These are phyloP conservation scores for Amanita muscaria DNA, from an alignment of 768 basidiomycete species.

Conservation along the genomic window DNA sequence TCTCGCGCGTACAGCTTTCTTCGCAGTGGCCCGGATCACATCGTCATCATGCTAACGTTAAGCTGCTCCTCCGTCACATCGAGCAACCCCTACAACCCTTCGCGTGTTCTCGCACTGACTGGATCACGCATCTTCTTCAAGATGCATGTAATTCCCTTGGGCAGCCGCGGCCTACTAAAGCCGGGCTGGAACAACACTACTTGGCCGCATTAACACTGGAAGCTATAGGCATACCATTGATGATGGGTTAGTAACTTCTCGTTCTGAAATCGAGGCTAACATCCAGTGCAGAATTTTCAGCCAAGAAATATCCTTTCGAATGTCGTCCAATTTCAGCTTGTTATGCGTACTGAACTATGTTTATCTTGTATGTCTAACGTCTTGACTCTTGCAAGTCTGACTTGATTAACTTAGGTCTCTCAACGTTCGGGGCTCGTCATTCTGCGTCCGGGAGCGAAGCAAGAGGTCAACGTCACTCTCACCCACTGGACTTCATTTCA, in stretches of 20 bases:
- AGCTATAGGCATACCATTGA: constrained; percentile 81
- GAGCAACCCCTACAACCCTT: too few species aligned
- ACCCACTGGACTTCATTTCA: constrained; percentile 42
- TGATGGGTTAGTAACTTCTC: constrained; percentile 58
- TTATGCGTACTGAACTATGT: constrained; percentile 94
- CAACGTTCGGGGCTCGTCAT: too few species aligned
- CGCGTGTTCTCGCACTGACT: too few species aligned
- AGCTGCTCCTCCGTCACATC: too few species aligned
- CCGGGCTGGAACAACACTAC: too few species aligned
- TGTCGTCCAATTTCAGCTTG: constrained; percentile 87
- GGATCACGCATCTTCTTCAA: too few species aligned
- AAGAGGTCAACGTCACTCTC: constrained; percentile 29
- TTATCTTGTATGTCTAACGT: constrained; percentile 77
- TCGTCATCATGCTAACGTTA: too few species aligned
- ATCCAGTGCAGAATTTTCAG: constrained; percentile 64
- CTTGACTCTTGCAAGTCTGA: background rate
- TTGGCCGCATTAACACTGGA: constrained; percentile 8
- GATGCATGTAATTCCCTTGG: too few species aligned
- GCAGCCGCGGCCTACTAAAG: too few species aligned
- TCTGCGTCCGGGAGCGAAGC: too few species aligned
- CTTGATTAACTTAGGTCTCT: constrained; percentile 57
- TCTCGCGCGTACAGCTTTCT: too few species aligned
- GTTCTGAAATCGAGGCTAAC: background rate
- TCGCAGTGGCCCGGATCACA: too few species aligned
- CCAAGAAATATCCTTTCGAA: constrained; percentile 88